Evolutionary conservation across 2,329 filamentous ascomycete genomes (phyloP), one percentile per base, ranked within the genome.

Genomic region (Zymoseptoria passerinii): DNA sequence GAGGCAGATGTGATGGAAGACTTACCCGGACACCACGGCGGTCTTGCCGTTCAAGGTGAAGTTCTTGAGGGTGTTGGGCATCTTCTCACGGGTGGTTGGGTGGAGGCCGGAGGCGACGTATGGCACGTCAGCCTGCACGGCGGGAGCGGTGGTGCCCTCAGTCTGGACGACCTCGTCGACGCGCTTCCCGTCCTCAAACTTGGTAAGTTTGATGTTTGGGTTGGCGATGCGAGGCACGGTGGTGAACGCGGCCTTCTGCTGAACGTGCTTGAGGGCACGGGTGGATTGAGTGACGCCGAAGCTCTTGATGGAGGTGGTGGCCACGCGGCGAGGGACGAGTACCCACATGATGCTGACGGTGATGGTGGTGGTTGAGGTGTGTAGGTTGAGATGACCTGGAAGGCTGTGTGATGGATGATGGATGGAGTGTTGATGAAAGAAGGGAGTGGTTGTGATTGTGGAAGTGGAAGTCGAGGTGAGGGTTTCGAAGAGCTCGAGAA

Each of bases 21-120:
- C 81, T 72, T 79, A 86, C 83, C 84, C 87, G 71, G 87, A 90
- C 67, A 90, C 74, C 64, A 90, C 80, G 65, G 88, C 81, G 7
- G 83, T 80, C 68, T 82, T 83, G 63, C 76, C 78, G 10, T 81
- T 82, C 61, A 89, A 79, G 55, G 80, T 83, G 80, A 89, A 86
- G 74, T 81, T 86, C 74, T 84, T 80, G 74, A 90, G 78, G 40
- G 85, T 89, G 28, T 81, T 78, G 4, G 85, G 82, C 71, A n/a
- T n/a, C n/a, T n/a, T n/a, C n/a, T n/a, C n/a, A n/a, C n/a, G n/a
- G n/a, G n/a, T n/a, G n/a, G n/a, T n/a, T n/a, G n/a, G n/a, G n/a
- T n/a, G n/a, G n/a, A n/a, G n/a, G n/a, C n/a, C 68, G 5, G 65
- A 54, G 1, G 73, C 73, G 7, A 55, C 54, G 40, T 66, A 65